Conservation (phyloP, 331 rosid genomes). For the Pyracantha coccinea region DNA sequence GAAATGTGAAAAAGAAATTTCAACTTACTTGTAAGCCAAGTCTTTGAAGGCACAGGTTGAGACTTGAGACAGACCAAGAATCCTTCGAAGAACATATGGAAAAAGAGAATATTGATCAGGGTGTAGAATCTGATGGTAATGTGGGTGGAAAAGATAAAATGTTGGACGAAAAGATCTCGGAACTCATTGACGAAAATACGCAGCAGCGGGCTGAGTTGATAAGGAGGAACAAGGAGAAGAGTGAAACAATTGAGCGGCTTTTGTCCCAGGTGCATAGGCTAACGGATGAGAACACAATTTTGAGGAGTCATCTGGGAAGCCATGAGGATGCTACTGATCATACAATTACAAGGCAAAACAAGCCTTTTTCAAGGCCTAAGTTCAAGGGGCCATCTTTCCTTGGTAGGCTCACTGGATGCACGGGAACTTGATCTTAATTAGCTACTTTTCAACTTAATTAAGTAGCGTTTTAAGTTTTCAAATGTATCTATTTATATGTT, state of each 20-base stretch:
- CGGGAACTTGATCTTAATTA: background rate
- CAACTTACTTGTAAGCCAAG: background rate
- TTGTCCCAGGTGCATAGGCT: background rate
- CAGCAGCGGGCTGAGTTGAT: constrained; percentile 7
- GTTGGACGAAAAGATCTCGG: background rate
- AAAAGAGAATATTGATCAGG: background rate
- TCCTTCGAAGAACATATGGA: background rate
- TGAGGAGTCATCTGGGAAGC: background rate
- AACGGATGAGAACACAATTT: background rate
- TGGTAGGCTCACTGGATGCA: constrained; percentile 12
- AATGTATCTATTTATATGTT: too few relatives aligned
- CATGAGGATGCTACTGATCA: background rate
- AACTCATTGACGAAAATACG: background rate
- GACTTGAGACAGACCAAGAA: background rate
- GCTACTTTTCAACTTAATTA: too few relatives aligned
- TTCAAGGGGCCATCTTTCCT: background rate
- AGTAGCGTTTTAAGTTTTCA: too few relatives aligned
- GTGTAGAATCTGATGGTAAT: background rate
- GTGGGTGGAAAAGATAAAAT: background rate
- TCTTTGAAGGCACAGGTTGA: background rate
- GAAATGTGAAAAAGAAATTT: constrained; percentile 2
- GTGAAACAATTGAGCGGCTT: background rate
- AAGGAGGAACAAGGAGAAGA: background rate
- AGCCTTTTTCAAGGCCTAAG: background rate
- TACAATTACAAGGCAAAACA: background rate